These are phyloP conservation scores for Lachnellula willkommii DNA, from an alignment of 2,329 filamentous ascomycete genomes.

Conservation along the genomic window DNA sequence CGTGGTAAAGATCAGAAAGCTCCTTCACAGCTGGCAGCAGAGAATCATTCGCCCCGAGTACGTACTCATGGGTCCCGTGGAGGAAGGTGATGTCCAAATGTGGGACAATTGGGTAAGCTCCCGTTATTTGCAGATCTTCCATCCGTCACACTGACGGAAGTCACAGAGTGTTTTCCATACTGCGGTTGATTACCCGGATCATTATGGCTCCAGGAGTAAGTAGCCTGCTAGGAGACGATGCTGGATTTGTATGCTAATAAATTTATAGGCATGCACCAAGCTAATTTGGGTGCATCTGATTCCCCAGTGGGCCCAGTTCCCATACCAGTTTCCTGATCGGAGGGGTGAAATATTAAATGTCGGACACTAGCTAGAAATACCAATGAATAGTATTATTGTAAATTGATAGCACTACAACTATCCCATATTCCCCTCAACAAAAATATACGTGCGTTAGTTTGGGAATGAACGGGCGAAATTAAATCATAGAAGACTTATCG, in stretches of 20 bases:
- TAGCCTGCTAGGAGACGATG: neutral
- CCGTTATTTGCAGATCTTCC: neutral
- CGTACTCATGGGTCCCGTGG: conserved; percentile 35
- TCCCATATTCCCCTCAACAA: too few species aligned
- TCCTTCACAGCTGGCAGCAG: conserved; percentile 35
- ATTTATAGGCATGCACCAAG: conserved; percentile 38
- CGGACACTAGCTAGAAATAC: neutral
- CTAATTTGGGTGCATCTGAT: conserved; percentile 37
- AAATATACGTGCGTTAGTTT: too few species aligned
- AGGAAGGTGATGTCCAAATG: conserved; percentile 41
- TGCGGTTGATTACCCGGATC: conserved; percentile 40
- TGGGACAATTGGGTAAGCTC: conserved; percentile 37
- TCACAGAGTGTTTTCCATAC: conserved; percentile 36
- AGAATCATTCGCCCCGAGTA: conserved; percentile 40
- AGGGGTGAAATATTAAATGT: neutral
- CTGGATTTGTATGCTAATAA: neutral
- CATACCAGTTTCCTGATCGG: conserved; percentile 1
- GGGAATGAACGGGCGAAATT: too few species aligned
- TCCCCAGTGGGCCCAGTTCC: conserved; percentile 11
- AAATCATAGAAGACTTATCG: too few species aligned
- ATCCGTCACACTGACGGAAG: too few species aligned
- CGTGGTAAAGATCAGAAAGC: conserved; percentile 34
- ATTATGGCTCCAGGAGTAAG: conserved; percentile 34
- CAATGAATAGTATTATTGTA: neutral
- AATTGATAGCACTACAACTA: too few species aligned